Evolutionary conservation across 2,329 filamentous ascomycete genomes (phyloP).

Genomic region (Fusarium solani-melongenae): DNA sequence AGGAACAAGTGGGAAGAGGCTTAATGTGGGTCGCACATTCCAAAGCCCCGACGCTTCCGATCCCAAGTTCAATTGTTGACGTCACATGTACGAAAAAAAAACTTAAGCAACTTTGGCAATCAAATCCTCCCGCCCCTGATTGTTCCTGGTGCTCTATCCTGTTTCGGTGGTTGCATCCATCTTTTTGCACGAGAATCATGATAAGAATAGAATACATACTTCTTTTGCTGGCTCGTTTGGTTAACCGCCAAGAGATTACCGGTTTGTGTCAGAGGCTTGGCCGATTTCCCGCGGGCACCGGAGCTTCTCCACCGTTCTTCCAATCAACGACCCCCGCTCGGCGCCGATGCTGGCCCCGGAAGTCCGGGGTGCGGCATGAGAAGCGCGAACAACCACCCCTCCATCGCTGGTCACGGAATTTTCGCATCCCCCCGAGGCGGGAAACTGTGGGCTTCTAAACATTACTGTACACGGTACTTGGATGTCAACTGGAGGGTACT

Average conservation of each 20-base stretch:
- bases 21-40: constrained; percentile 15
- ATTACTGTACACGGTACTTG: constrained; percentile 26
- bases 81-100: constrained; percentile 25
- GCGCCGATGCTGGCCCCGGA: constrained; percentile 24
- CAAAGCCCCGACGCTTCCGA: constrained; percentile 24
- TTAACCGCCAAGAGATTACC: constrained; percentile 24
- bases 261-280: constrained; percentile 23
- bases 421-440: constrained; percentile 11
- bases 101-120: not conserved
- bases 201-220: not conserved
- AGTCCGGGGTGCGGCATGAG: constrained; percentile 21
- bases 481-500: constrained; percentile 11
- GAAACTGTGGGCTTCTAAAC: not conserved
- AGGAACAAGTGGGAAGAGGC: constrained; percentile 12
- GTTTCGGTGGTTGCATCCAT: constrained; percentile 2
- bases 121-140: constrained; percentile 3
- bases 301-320: constrained; percentile 35
- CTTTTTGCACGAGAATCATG: not conserved
- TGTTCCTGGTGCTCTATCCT: not conserved
- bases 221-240: not conserved
- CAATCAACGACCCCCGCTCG: constrained; percentile 28
- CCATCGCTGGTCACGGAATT: constrained; percentile 21
- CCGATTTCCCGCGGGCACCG: constrained; percentile 14
- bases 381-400: constrained; percentile 1
- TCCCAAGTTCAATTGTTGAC: constrained; percentile 32